Conservation (phyloP, 768 basidiomycete species). For the Leccinum subgranulosum region DNA sequence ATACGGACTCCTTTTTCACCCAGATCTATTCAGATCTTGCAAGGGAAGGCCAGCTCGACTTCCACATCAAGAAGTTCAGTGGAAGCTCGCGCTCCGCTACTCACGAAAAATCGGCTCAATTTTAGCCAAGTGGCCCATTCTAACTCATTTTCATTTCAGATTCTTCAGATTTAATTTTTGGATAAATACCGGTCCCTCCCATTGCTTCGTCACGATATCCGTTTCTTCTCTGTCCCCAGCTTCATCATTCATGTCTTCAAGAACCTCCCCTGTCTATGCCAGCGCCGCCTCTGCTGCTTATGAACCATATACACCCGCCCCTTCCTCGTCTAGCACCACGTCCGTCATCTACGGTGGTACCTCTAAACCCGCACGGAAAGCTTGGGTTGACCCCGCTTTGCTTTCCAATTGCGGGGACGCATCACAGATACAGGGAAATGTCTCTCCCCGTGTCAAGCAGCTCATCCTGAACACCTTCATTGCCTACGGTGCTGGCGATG, state of each 20-base stretch:
- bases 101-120: conserved; percentile 26
- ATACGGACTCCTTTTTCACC: conserved; percentile 10
- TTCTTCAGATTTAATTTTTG: conserved; percentile 10
- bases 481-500: conserved; percentile 66
- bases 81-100: conserved; percentile 20
- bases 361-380: conserved; percentile 29
- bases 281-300: conserved; percentile 28
- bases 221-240: neutral
- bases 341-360: conserved; percentile 26
- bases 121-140: conserved; percentile 27
- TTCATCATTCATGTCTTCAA: conserved; percentile 24
- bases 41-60: conserved; percentile 9
- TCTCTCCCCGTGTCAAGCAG: conserved; percentile 59
- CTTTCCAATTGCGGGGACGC: conserved; percentile 59
- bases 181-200: conserved; percentile 28
- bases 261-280: conserved; percentile 25
- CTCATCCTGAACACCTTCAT: conserved; percentile 65
- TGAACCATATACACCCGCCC: conserved; percentile 20
- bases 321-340: conserved; percentile 22
- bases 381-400: conserved; percentile 65
- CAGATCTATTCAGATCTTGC: conserved; percentile 21
- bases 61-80: conserved; percentile 27
- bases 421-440: conserved; percentile 60
- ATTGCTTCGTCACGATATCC: conserved; percentile 1
- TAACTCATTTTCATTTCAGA: conserved; percentile 15